Conservation (phyloP, 768 basidiomycete species). For the Boletus rex-veris region DNA sequence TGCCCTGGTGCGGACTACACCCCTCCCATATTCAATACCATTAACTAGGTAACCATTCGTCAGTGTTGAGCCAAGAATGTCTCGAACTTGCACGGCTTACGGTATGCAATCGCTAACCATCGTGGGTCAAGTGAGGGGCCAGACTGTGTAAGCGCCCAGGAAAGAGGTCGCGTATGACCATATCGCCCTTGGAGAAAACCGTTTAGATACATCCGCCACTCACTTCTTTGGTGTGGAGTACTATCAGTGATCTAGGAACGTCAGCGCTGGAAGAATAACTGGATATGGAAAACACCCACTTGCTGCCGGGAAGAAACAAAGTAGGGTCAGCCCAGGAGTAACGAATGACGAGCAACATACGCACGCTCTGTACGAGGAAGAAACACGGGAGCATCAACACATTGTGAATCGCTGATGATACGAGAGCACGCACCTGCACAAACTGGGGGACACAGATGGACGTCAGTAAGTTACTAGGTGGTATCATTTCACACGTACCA, state of each 20-base stretch:
- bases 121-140: constrained; percentile 24
- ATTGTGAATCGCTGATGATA: too few relatives aligned
- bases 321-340: not conserved
- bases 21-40: constrained; percentile 26
- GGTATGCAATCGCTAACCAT: constrained; percentile 25
- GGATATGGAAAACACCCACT: too few relatives aligned
- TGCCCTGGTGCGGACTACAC: constrained; percentile 24
- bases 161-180: constrained; percentile 24
- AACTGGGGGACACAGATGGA: not conserved
- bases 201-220: constrained; percentile 31
- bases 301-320: not conserved
- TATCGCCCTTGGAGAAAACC: constrained; percentile 32
- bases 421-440: not conserved
- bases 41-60: constrained; percentile 11
- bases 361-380: too few relatives aligned
- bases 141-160: constrained; percentile 18
- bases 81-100: constrained; percentile 11
- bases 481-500: not conserved
- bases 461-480: not conserved
- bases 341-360: too few relatives aligned
- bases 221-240: constrained; percentile 15
- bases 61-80: not conserved
- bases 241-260: not conserved
- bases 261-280: not conserved
- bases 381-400: too few relatives aligned